Evolutionary conservation across 148 eudicot species (phyloP), one percentile per base, ranked within the genome.

Genomic region (Vaccinium corymbosum): DNA sequence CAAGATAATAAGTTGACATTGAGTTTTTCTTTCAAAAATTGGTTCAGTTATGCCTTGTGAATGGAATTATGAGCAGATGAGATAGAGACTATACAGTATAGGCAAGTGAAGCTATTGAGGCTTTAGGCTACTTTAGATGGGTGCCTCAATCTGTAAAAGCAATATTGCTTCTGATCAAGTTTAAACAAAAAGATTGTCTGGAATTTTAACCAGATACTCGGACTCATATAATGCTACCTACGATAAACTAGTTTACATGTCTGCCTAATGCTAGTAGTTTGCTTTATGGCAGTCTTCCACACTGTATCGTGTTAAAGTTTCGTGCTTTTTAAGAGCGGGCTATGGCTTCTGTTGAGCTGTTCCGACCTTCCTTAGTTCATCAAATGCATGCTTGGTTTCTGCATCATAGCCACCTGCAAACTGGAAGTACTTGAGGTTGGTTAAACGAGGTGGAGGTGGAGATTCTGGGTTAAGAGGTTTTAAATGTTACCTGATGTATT

Each of bases 361-460:
- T 80, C 83, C 87, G 57, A 86, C 62, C 71, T 83, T 72, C 83
- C 80, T 83, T 42, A 94, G 85, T 82, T 92, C 89, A 56, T 92
- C 94, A 79, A 94, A 94, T 75, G 90, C 90, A 16, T 74, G 70
- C 87, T 80, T 83, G 32, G 94, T 90, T 51, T 92, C 93, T 49
- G 79, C 72, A n/a, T 94, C 94, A 83, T 90, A 94, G 70, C 97
- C 97, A 35, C 97, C 94, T 87, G 93, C 92, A 88, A 94, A 92
- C 97, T 94, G 93, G 38, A 82, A 66, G 68, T 59, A 3, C 35
- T 27, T 68, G 16, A 35, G 3, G 66, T 85, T 64, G 75, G 68
- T 72, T 84, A 46, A 16, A 46, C n/a, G 0, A 13, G 48, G 48
- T 62, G 56, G 75, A 80, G 52, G 38, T 55, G 53, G n/a, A 66